phyloP scores from a whole-genome alignment of 1,284 basidiomycete species.

The Ganoderma lucidum region DNA sequence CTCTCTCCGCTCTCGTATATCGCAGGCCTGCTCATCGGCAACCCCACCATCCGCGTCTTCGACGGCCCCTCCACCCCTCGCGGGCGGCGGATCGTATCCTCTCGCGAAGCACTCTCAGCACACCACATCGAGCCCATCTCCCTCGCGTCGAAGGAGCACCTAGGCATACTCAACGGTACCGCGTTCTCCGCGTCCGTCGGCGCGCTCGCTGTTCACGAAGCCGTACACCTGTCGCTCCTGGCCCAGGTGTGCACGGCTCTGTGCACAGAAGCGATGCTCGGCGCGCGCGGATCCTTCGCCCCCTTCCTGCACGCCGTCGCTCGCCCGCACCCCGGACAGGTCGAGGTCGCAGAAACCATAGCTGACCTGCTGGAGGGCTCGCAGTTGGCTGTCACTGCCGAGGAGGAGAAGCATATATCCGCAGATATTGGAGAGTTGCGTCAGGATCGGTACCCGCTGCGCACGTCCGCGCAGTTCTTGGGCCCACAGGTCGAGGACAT shows the following conservation, averaged over 20 bases:
- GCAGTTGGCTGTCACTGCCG: constrained; percentile 69
- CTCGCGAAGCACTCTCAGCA: constrained; percentile 70
- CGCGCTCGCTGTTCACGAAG: constrained; percentile 74
- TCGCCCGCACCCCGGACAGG: constrained; percentile 89
- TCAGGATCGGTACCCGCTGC: constrained; percentile 85
- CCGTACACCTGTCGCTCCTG: constrained; percentile 75
- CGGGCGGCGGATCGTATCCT: constrained; percentile 63
- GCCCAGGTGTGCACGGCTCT: constrained; percentile 85
- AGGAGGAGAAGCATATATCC: constrained; percentile 68
- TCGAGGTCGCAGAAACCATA: constrained; percentile 75
- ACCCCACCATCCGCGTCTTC: constrained; percentile 80
- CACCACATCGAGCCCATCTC: constrained; percentile 73
- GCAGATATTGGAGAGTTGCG: constrained; percentile 75
- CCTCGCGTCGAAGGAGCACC: constrained; percentile 84
- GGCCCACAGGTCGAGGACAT: constrained; percentile 90
- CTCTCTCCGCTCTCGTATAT: constrained; percentile 86
- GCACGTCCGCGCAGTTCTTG: constrained; percentile 85
- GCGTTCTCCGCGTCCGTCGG: constrained; percentile 78
- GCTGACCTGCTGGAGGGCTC: constrained; percentile 76
- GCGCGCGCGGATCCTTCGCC: constrained; percentile 77
- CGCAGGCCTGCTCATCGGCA: constrained; percentile 80
- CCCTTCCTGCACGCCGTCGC: constrained; percentile 83
- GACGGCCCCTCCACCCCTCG: constrained; percentile 61
- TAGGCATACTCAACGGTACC: constrained; percentile 85
- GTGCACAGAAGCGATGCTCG: constrained; percentile 83